phyloP scores from a whole-genome alignment of 495 filamentous ascomycete genomes.

The Tuber magnatum region DNA sequence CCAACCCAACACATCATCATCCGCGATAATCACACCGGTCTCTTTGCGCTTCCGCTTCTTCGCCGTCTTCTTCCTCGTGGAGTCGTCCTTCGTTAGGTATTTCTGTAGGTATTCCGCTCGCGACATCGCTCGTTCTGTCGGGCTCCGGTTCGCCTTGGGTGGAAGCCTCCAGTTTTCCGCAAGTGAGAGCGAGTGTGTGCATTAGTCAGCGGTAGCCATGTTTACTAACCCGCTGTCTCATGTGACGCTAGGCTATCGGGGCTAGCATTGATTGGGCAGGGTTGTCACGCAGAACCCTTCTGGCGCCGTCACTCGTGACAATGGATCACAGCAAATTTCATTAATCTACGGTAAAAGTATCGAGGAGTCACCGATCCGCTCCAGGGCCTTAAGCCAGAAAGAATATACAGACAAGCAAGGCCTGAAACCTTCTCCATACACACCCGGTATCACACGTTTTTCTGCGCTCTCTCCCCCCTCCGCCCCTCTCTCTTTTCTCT shows the following conservation, averaged over 20 bases:
- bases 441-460: neutral
- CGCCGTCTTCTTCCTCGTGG: conserved; percentile 71
- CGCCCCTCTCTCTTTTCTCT: no score
- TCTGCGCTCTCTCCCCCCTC: neutral
- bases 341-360: no score
- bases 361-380: neutral
- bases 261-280: neutral
- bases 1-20: conserved; percentile 80
- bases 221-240: neutral
- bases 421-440: neutral
- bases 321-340: neutral
- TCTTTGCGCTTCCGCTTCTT: conserved; percentile 57
- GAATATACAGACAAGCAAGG: neutral
- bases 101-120: conserved; percentile 87
- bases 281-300: neutral
- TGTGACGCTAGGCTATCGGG: neutral
- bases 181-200: neutral
- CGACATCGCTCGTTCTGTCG: conserved; percentile 44
- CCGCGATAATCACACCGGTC: conserved; percentile 73
- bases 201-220: neutral
- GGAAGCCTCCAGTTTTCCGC: neutral
- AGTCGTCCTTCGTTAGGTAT: conserved; percentile 77
- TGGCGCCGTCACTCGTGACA: neutral
- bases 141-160: conserved; percentile 32
- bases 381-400: neutral